These are phyloP conservation scores for Trichoderma erinaceum DNA, from an alignment of 495 filamentous ascomycete species.

Conservation along the genomic window DNA sequence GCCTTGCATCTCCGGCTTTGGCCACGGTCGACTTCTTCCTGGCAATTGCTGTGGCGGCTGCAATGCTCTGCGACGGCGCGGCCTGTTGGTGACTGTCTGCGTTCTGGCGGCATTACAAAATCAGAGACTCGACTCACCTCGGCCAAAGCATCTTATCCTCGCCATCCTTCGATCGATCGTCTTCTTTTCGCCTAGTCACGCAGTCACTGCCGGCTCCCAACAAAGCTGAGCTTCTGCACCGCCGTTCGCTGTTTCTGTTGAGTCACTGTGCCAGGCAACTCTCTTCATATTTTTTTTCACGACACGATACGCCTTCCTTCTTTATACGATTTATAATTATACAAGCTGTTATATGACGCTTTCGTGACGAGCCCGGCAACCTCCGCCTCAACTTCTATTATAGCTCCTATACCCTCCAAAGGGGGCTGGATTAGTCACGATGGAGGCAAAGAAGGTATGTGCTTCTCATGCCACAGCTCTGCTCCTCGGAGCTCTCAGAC, in stretches of 20 bases:
- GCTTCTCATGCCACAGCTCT: constrained; percentile 3
- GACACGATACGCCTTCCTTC: neutral
- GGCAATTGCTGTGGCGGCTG: neutral
- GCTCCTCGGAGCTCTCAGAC: neutral
- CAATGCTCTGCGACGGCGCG: neutral
- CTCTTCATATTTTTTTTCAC: neutral
- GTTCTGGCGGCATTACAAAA: neutral
- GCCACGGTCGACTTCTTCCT: neutral
- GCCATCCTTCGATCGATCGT: neutral
- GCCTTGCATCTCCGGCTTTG: neutral
- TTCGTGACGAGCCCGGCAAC: neutral
- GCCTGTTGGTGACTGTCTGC: neutral
- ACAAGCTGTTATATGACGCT: neutral
- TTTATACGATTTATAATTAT: neutral
- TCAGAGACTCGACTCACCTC: neutral
- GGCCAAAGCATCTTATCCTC: neutral
- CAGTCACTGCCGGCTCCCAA: neutral
- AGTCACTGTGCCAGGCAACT: neutral
- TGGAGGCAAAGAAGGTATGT: constrained; percentile 16
- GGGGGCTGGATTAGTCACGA: neutral
- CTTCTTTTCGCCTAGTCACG: neutral
- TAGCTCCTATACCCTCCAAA: neutral
- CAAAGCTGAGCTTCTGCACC: neutral
- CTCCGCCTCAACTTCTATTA: neutral
- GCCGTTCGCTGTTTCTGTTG: neutral